Percentiles rank a stretch among this genome's conserved stretches.
phyloP scores from a whole-genome alignment of 352 stramenopile species.

The Albugo candida region DNA sequence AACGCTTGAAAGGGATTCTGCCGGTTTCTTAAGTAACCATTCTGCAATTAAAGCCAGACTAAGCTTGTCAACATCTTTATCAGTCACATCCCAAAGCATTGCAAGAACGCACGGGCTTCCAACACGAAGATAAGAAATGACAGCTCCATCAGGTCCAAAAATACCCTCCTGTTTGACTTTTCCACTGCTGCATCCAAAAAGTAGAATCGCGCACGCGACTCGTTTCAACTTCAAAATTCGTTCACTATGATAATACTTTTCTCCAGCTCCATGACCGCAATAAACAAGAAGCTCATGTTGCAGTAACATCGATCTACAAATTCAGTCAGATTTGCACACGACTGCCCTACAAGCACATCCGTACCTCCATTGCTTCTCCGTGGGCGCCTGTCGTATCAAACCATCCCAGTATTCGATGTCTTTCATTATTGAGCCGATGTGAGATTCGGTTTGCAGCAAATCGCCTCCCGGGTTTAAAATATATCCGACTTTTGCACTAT shows the following conservation, averaged over 20 bases:
- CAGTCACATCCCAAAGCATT: constrained; percentile 99
- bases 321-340: constrained; percentile 2
- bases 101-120: constrained; percentile 88
- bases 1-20: constrained; percentile 32
- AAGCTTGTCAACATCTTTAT: constrained; percentile 94
- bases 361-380: constrained; percentile 14
- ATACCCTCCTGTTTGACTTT: constrained; percentile 62
- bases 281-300: constrained; percentile 88
- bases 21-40: constrained; percentile 30
- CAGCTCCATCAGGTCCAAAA: constrained; percentile 89
- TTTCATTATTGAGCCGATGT: constrained; percentile 32
- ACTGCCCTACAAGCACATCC: background rate
- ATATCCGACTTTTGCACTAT: constrained; percentile 23
- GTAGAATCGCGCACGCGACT: constrained; percentile 64
- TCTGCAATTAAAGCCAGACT: constrained; percentile 35
- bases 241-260: constrained; percentile 78
- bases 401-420: constrained; percentile 21
- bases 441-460: constrained; percentile 34
- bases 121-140: constrained; percentile 84
- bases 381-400: constrained; percentile 26
- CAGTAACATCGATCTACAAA: constrained; percentile 15
- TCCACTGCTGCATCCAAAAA: constrained; percentile 96
- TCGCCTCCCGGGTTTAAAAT: constrained; percentile 61
- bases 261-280: constrained; percentile 92
- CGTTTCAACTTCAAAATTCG: constrained; percentile 37